phyloP scores from a whole-genome alignment of 495 filamentous ascomycete genomes.

The Stereocaulon alpinum region DNA sequence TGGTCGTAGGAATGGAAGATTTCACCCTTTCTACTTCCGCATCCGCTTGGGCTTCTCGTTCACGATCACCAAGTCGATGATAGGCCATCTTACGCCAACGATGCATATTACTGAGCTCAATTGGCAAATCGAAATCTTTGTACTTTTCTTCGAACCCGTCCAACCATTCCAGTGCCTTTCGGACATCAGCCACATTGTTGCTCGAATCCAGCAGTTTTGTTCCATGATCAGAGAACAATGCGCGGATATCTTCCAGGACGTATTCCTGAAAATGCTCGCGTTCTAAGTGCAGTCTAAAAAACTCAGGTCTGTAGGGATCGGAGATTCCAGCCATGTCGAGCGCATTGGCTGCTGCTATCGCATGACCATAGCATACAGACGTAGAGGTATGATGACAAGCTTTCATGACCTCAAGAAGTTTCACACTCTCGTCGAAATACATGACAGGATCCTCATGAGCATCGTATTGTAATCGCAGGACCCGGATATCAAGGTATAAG shows the following conservation, averaged over 20 bases:
- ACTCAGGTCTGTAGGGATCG: conserved; percentile 1
- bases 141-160: conserved; percentile 3
- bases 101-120: background rate
- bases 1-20: background rate
- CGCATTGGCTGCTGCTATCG: conserved; percentile 3
- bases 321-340: conserved; percentile 5
- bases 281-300: conserved; percentile 3
- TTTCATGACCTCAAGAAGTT: conserved; percentile 4
- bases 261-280: conserved; percentile 5
- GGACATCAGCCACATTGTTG: background rate
- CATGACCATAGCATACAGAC: conserved; percentile 8
- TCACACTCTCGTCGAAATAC: conserved; percentile 7
- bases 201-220: background rate
- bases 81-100: background rate
- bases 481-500: conserved; percentile 1
- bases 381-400: conserved; percentile 5
- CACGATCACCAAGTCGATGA: background rate
- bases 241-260: background rate
- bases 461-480: background rate
- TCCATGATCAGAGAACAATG: conserved; percentile 4
- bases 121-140: conserved; percentile 3
- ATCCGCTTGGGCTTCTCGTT: conserved; percentile 1
- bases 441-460: conserved; percentile 5
- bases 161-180: conserved; percentile 4
- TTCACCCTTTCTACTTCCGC: background rate